Base-by-base conservation (phyloP, 176 grass and related monocot species). In the Pontederia crassipes region DNA sequence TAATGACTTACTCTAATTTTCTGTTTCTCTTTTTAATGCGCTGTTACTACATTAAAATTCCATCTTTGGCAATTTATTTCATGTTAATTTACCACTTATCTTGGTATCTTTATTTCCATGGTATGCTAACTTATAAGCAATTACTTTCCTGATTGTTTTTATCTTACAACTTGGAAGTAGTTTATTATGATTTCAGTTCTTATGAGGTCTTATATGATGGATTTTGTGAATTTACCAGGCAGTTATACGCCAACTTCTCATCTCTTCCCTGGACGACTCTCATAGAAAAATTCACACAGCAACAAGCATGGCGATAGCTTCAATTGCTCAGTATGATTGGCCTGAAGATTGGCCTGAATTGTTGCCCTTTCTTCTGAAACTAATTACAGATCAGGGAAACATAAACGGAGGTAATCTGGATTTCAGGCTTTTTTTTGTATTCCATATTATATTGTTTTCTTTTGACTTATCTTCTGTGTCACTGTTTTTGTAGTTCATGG, bases 271-370 rank as follows among this genome's bases (percentile, higher is more conserved):
- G 64, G 77, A 85, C 73, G 92, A 97, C 49, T 76, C 81, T 75
- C 79, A 97, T 47, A 78, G 86, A 60, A 97, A 97, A 67, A 97
- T 97, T 28, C 92, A 76, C 49, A 97, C 87, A 32, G 92, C 87
- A 67, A 81, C 90, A 57, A 80, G 92, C 66, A 91, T 97, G 92
- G 87, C 83, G 67, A 69, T 91, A 66, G 86, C 83, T 75, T 78
- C 86, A 46, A 91, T 97, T 85, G 84, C 81, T 32, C 92, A 91
- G 59, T 83, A 85, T 61, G 92, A 97, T 64, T 97, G 92, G 92
- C 92, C 83, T 66, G 87, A 97, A 80, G 83, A 85, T 53, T 97
- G 92, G 87, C 87, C 81, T 47, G 92, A 97, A 63, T 80, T 97
- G 59, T 81, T 97, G 61, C 87, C 87, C 11, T 78, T 88, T 78